Percentiles rank a stretch among this genome's conserved stretches.
These are phyloP conservation scores for Lipomyces sp. DNA, from an alignment of 805 yeast genomes.

Conservation along the genomic window DNA sequence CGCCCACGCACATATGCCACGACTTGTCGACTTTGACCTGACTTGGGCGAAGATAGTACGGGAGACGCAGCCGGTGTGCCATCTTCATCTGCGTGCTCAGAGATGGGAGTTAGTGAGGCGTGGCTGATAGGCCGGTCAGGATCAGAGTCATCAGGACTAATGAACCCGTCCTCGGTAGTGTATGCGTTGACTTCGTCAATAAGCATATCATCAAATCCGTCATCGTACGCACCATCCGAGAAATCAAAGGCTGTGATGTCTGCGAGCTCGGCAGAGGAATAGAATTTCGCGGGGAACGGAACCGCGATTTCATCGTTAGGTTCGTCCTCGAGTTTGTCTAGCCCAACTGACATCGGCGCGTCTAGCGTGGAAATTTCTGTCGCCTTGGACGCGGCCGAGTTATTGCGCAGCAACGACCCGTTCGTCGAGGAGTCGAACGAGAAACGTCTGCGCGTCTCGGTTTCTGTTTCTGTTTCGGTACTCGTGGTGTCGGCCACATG, in stretches of 20 bases:
- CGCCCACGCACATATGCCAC: constrained; percentile 35
- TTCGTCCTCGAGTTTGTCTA: not conserved
- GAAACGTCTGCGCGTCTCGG: constrained; percentile 16
- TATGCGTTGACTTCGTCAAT: constrained; percentile 29
- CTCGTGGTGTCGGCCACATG: not conserved
- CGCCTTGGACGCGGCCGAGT: constrained; percentile 20
- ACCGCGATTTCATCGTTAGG: constrained; percentile 10
- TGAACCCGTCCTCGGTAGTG: constrained; percentile 8
- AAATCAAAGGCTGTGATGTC: constrained; percentile 30
- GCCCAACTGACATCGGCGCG: not conserved
- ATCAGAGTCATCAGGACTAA: constrained; percentile 9
- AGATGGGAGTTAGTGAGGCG: constrained; percentile 28
- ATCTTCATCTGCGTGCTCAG: constrained; percentile 26
- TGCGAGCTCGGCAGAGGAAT: constrained; percentile 26
- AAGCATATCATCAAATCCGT: constrained; percentile 21
- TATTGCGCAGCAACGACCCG: constrained; percentile 22
- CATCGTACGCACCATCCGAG: constrained; percentile 17
- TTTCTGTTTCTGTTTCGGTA: not conserved
- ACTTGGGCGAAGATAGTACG: constrained; percentile 1
- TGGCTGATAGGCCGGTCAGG: constrained; percentile 8
- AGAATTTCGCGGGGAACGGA: constrained; percentile 12
- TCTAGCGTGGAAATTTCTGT: constrained; percentile 9
- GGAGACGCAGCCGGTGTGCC: constrained; percentile 13
- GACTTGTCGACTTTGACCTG: constrained; percentile 23
- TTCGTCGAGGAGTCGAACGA: constrained; percentile 28